Percentiles rank a stretch among this genome's conserved stretches.
Conservation (phyloP, 306 rosid genomes). For the Fragaria nilgerrensis region DNA sequence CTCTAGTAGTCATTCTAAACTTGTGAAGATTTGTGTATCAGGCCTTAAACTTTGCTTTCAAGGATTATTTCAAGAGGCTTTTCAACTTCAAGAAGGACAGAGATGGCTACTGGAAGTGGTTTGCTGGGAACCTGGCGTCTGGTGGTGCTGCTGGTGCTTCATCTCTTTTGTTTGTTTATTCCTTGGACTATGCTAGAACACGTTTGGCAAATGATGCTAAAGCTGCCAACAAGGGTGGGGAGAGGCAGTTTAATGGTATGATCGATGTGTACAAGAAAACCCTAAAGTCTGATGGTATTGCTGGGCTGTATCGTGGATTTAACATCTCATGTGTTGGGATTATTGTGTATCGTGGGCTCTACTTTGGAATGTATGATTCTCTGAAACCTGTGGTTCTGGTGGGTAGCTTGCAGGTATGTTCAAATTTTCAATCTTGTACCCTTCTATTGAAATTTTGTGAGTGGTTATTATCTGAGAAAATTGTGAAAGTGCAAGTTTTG, state of each 20-base stretch:
- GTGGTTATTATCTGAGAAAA: background rate
- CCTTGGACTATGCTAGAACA: conserved; percentile 79
- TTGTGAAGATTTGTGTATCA: conserved; percentile 27
- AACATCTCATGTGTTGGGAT: conserved; percentile 76
- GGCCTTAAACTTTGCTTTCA: conserved; percentile 90
- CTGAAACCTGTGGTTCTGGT: conserved; percentile 78
- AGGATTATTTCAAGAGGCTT: conserved; percentile 88
- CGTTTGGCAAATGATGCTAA: conserved; percentile 80
- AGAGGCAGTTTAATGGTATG: conserved; percentile 85
- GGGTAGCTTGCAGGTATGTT: conserved; percentile 67
- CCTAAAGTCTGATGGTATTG: conserved; percentile 68
- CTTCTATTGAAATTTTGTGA: background rate
- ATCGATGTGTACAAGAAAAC: conserved; percentile 81
- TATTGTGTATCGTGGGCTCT: conserved; percentile 86
- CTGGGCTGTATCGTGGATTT: conserved; percentile 92
- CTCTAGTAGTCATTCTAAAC: background rate
- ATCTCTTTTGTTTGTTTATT: conserved; percentile 74
- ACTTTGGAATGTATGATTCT: conserved; percentile 91
- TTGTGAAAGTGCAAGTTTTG: background rate
- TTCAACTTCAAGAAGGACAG: conserved; percentile 82
- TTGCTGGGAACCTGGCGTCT: conserved; percentile 89
- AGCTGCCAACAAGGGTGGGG: conserved; percentile 85
- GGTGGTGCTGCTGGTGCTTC: conserved; percentile 95
- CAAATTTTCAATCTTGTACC: background rate
- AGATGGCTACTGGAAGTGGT: conserved; percentile 95